Conservation (phyloP, 192 early-diverging fungal genomes). For the Cetraspora pellucida region DNA sequence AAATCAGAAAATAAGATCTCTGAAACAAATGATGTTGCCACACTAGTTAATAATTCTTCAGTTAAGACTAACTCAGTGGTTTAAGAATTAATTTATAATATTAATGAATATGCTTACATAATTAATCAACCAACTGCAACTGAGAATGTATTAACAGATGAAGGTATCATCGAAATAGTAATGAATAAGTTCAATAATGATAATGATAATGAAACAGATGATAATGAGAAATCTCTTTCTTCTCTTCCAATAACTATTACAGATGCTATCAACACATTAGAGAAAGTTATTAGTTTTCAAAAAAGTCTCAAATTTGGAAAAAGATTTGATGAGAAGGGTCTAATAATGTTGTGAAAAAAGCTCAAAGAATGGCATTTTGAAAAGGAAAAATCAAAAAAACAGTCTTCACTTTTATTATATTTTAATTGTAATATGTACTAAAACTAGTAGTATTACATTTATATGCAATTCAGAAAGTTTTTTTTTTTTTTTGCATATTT, state of each 20-base stretch:
- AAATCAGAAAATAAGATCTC: neutral
- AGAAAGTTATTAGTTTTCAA: conserved; percentile 9
- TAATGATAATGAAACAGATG: conserved; percentile 14
- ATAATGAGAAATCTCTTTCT: neutral
- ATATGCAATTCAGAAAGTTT: too few species aligned
- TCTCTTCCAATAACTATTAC: conserved; percentile 8
- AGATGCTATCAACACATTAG: neutral
- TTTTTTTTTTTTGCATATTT: too few species aligned
- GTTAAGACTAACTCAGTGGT: too few species aligned
- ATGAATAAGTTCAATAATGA: neutral
- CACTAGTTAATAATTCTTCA: neutral
- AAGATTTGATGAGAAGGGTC: too few species aligned
- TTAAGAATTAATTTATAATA: conserved; percentile 3
- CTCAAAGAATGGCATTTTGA: too few species aligned
- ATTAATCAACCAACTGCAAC: conserved; percentile 2
- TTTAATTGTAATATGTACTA: too few species aligned
- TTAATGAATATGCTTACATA: neutral
- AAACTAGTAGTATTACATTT: too few species aligned
- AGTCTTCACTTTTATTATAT: too few species aligned
- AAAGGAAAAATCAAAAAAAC: too few species aligned
- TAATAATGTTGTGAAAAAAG: too few species aligned
- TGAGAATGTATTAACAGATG: too few species aligned
- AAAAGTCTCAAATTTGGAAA: neutral
- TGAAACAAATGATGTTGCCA: neutral
- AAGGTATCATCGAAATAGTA: neutral